Base-by-base conservation (phyloP, 2,329 filamentous ascomycete species). In the Truncatella angustata region DNA sequence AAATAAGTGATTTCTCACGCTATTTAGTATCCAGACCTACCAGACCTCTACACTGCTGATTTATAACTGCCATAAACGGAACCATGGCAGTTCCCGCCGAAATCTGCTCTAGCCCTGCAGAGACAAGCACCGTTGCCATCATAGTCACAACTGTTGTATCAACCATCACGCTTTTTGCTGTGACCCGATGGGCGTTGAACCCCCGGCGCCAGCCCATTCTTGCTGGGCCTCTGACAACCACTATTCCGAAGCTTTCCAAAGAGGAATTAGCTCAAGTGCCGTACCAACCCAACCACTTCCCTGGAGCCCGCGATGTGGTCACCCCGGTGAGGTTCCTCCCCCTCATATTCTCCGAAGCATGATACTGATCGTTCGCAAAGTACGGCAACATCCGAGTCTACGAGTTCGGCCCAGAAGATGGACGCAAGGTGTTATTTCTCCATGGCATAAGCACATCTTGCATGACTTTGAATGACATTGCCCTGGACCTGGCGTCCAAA, bases 391-490 rank as follows among this genome's bases (percentile, higher is more conserved):
- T 91, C 50, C 77, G 88, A 34, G 86, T 90, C 20, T 94, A 94
- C 65, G 91, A 95, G 73, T 95, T 87, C 72, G 91, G 91, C 1
- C 87, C 90, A 1, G 78, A 84, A 47, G 70, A 81, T 50, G 91
- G 91, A 6, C 78, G 81, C 42, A 92, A 88, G 62, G 85, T 94
- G 4, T 70, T 95, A 14, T 77, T 95, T 30, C 76, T 96, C 7
- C 91, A 95, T 66, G 91, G 91, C 40, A 93, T 95, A 65, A 90
- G 86, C 55, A 95, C 90, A 0, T 87, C 90, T 0, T 91, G 87
- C 66, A 81, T 92, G 60, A 85, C 88, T 1, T 75, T 94, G 14
- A 79, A 80, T 23, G 80, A 79, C 40, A 69, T 95, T 30, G 88
- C 90, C 24, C 75, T 85, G 60, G 78, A 76, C 18, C 76, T 95